Base-by-base conservation (phyloP, 2,329 filamentous ascomycete genomes). In the Epichloe uncinata region DNA sequence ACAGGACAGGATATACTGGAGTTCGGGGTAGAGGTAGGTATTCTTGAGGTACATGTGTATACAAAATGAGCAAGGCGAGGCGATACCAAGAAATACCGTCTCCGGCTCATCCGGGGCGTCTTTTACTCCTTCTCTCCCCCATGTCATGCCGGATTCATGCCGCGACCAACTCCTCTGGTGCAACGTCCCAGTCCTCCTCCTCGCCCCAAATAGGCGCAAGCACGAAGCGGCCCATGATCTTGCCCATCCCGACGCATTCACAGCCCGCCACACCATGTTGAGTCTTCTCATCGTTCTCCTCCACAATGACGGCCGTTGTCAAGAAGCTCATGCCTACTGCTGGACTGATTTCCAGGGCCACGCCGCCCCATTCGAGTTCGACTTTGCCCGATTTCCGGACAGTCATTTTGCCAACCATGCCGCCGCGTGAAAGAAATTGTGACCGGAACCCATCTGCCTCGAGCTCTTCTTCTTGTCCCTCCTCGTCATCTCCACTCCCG, bases 301-400 rank as follows among this genome's bases (percentile, higher is more conserved):
- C 78, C 7, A 81, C 68, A 48, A 84, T 71, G 46, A 81, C 74
- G 2, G 77, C 77, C 38, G 75, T 77, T 11, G 75, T 79, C 52
- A 80, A 56, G 58, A 81, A 82, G 55, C 73, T 72, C 26, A 74
- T 72, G 48, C 73, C 74, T 12, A 74, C 70, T 18, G 74, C 77
- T 3, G 70, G 66, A 36, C 66, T 67, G 54, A 82, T 65, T 56
- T 75, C 70, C 50, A 82, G 68, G 36, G 66, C 69, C 53, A 71
- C 72, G 26, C 79, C 79, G 46, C 80, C 80, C 78, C 79, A 84
- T 62, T 75, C 73, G 34, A 84, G 66, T 62, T 82, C 77, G 2
- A 80, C 74, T 52, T 74, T 77, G 53, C 80, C 80, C 8, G 78
- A 82, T 60, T 76, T 74, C 52, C 78, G 75, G 42, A 84, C 75